These are phyloP conservation scores for Grosmannia serpens DNA, from an alignment of 2,329 filamentous ascomycete genomes.

Conservation along the genomic window DNA sequence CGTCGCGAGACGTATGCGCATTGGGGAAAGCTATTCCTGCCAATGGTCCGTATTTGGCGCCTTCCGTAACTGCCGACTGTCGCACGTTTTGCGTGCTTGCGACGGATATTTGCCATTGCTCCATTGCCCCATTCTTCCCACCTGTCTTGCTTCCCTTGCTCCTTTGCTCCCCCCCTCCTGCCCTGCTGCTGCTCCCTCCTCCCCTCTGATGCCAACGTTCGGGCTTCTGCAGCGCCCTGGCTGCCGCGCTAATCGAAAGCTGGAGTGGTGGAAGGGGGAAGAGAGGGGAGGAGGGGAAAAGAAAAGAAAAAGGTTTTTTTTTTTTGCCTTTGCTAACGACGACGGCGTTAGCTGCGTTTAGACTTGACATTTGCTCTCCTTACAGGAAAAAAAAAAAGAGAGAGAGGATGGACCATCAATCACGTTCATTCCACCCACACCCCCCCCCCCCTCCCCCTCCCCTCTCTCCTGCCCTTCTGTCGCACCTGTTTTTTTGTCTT, in stretches of 20 bases:
- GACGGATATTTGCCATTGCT: neutral
- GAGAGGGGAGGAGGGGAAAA: neutral
- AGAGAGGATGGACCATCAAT: neutral
- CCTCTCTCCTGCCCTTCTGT: neutral
- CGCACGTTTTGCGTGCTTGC: neutral
- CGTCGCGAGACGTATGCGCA: neutral
- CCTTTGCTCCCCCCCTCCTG: neutral
- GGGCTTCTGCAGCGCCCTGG: neutral
- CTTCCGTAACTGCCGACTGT: neutral
- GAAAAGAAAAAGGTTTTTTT: neutral
- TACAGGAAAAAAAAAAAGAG: neutral
- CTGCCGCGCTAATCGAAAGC: neutral
- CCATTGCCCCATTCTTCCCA: neutral
- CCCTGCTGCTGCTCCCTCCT: neutral
- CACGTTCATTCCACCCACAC: neutral
- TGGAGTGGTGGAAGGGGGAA: neutral
- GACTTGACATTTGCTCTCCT: neutral
- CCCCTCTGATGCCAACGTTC: no score
- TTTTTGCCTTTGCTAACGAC: neutral
- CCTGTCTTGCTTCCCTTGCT: neutral
- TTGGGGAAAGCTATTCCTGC: neutral
- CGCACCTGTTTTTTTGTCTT: slow-evolving; percentile 1
- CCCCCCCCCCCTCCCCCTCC: neutral
- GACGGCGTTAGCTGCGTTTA: neutral
- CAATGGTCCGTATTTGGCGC: neutral